Conservation (phyloP, 73 alveolate genomes). For the Tetrahymena borealis region DNA sequence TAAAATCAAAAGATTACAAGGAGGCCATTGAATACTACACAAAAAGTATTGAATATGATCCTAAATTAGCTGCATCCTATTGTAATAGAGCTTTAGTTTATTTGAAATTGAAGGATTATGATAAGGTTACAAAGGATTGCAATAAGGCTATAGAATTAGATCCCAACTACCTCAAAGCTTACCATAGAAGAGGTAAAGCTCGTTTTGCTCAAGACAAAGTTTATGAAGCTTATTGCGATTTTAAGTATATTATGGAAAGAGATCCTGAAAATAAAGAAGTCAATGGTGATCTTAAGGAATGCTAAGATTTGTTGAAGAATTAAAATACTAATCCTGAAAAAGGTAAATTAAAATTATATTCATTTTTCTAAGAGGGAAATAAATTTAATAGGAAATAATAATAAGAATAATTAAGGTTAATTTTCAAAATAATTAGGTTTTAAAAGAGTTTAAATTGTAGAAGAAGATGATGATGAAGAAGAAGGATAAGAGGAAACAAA, state of each 20-base stretch:
- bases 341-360: not conserved
- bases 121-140: constrained; percentile 77
- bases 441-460: constrained; percentile 59
- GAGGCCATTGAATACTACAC: constrained; percentile 76
- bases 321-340: constrained; percentile 36
- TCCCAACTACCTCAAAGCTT: constrained; percentile 81
- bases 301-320: constrained; percentile 51
- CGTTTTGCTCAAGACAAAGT: constrained; percentile 58
- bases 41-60: constrained; percentile 69
- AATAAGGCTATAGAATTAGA: constrained; percentile 77
- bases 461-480: constrained; percentile 60
- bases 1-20: constrained; percentile 65
- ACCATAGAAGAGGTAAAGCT: constrained; percentile 90
- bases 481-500: constrained; percentile 7
- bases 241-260: constrained; percentile 55
- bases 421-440: constrained; percentile 13
- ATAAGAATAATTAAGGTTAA: not conserved
- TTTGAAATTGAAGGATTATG: constrained; percentile 70
- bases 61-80: constrained; percentile 71
- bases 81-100: constrained; percentile 83
- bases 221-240: constrained; percentile 83
- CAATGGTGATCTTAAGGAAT: constrained; percentile 73
- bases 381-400: not conserved
- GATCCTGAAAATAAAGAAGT: constrained; percentile 79
- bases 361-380: not conserved